Evolutionary conservation across 2,329 filamentous ascomycete species (phyloP).

Genomic region (Drechslerella dactyloides): DNA sequence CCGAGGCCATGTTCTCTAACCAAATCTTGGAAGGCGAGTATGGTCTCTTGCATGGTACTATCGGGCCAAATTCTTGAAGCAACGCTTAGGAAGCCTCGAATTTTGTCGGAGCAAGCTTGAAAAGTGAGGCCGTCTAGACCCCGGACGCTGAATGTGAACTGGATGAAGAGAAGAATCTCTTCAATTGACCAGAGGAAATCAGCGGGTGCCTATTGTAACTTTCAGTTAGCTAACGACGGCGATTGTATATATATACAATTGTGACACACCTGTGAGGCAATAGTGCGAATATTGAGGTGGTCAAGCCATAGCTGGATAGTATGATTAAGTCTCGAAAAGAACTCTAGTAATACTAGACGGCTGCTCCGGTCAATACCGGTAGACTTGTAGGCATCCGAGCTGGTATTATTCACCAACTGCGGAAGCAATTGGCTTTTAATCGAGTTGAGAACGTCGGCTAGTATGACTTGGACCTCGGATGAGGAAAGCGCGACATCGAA

Average conservation of each 20-base stretch:
- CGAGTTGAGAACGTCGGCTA: constrained; percentile 7
- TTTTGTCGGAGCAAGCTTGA: constrained; percentile 45
- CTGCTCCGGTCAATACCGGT: constrained; percentile 28
- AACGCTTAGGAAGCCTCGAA: constrained; percentile 15
- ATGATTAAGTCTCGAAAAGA: constrained; percentile 28
- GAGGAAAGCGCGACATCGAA: constrained; percentile 26
- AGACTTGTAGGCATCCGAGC: constrained; percentile 13
- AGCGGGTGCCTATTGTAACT: background rate
- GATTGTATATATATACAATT: background rate
- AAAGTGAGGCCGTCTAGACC: constrained; percentile 32
- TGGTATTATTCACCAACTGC: background rate
- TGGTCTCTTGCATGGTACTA: constrained; percentile 18
- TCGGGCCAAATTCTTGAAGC: constrained; percentile 19
- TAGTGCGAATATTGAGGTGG: background rate
- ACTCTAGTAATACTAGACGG: constrained; percentile 25
- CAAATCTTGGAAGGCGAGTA: constrained; percentile 17
- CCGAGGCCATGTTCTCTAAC: constrained; percentile 35
- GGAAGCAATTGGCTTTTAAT: constrained; percentile 14
- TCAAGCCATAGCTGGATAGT: constrained; percentile 43
- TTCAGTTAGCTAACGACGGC: background rate
- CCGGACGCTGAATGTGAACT: constrained; percentile 18
- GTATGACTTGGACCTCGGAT: constrained; percentile 10
- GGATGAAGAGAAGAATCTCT: constrained; percentile 29
- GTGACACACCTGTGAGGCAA: background rate
- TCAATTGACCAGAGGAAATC: constrained; percentile 10